Evolutionary conservation across 352 stramenopile genomes (phyloP).

Genomic region (Phytophthora podocarpi): DNA sequence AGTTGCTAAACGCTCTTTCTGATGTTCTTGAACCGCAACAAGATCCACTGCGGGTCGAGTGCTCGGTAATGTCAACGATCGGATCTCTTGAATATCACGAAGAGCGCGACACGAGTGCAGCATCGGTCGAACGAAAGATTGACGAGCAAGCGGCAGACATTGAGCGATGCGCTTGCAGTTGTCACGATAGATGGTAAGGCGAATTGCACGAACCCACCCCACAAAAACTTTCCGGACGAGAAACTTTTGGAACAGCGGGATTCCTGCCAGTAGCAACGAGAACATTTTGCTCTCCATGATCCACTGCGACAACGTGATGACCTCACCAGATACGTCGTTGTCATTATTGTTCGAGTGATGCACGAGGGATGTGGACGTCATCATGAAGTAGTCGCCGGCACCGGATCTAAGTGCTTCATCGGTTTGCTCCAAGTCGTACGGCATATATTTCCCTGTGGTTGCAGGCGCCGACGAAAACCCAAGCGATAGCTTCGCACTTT

Average conservation of each 20-base stretch:
- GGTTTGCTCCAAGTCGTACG: conserved; percentile 63
- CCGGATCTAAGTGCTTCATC: conserved; percentile 32
- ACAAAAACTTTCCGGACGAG: conserved; percentile 62
- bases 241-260: conserved; percentile 81
- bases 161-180: conserved; percentile 39
- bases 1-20: conserved; percentile 40
- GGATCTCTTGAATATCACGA: conserved; percentile 47
- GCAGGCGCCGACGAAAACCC: conserved; percentile 28
- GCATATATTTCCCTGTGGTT: conserved; percentile 44
- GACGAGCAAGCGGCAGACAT: conserved; percentile 45
- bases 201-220: conserved; percentile 46
- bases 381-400: conserved; percentile 67
- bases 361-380: conserved; percentile 64
- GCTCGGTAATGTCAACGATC: conserved; percentile 46
- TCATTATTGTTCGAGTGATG: conserved; percentile 53
- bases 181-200: conserved; percentile 46
- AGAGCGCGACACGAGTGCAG: conserved; percentile 43
- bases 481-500: conserved; percentile 29
- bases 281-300: conserved; percentile 81
- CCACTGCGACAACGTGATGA: conserved; percentile 70
- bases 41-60: conserved; percentile 37
- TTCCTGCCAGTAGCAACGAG: conserved; percentile 64
- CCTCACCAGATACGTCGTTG: conserved; percentile 48
- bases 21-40: conserved; percentile 47
- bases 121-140: conserved; percentile 47